Evolutionary conservation across 768 basidiomycete species (phyloP).

Genomic region (Artomyces pyxidatus): DNA sequence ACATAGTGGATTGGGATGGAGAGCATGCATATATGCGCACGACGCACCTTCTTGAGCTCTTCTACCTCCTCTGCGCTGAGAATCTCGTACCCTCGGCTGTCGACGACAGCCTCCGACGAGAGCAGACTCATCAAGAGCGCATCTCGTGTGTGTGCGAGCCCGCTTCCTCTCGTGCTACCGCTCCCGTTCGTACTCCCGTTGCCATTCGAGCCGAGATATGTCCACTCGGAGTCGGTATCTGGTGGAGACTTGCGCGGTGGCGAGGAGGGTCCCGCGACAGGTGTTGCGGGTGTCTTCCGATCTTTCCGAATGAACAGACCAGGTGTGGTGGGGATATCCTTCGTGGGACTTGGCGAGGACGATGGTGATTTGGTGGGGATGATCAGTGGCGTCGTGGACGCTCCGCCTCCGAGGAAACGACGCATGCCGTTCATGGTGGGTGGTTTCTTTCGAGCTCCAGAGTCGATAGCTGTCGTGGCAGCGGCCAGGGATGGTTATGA

Average conservation of each 20-base stretch:
- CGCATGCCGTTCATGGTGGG: constrained; percentile 26
- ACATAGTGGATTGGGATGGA: too few species aligned
- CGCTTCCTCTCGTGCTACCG: background rate
- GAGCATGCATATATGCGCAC: too few species aligned
- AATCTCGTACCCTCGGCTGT: constrained; percentile 76
- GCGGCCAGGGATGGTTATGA: too few species aligned
- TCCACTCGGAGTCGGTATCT: background rate
- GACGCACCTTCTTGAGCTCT: constrained; percentile 59
- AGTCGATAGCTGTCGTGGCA: too few species aligned
- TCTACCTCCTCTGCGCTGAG: constrained; percentile 67
- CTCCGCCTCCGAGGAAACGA: constrained; percentile 20
- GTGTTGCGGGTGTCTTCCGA: constrained; percentile 7
- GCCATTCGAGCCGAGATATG: constrained; percentile 1
- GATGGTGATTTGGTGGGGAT: constrained; percentile 9
- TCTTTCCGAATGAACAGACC: constrained; percentile 18
- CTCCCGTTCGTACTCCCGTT: background rate
- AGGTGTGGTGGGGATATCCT: constrained; percentile 11
- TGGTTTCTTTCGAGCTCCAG: too few species aligned
- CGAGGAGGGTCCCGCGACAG: constrained; percentile 20
- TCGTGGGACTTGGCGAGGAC: constrained; percentile 13
- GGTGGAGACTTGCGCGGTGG: constrained; percentile 7
- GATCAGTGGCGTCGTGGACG: background rate
- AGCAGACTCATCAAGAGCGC: constrained; percentile 84
- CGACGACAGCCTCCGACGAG: constrained; percentile 91
- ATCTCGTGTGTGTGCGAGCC: constrained; percentile 54